Conservation (phyloP, 176 grass and related monocot species). For the Elaeis guineensis region DNA sequence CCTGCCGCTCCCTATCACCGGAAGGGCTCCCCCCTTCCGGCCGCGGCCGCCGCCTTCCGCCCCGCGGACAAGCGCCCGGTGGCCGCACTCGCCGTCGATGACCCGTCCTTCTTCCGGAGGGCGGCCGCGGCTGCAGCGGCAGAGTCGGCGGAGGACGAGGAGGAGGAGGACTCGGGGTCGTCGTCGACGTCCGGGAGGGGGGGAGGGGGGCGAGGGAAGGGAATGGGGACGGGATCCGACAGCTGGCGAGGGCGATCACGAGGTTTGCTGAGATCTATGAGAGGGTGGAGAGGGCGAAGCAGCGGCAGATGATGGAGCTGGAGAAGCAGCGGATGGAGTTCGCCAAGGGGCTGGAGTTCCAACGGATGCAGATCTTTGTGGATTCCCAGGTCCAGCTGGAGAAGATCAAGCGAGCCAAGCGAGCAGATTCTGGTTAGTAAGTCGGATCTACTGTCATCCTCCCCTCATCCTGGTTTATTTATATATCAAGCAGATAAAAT, state of each 20-base stretch:
- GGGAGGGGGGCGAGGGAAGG: slow-evolving; percentile 8
- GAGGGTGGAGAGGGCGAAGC: slow-evolving; percentile 66
- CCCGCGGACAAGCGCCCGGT: not conserved
- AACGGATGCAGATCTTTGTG: slow-evolving; percentile 82
- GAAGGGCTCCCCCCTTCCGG: slow-evolving; percentile 13
- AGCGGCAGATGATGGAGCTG: slow-evolving; percentile 65
- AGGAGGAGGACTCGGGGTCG: slow-evolving; percentile 19
- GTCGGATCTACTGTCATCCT: slow-evolving; percentile 18
- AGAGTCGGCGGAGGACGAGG: slow-evolving; percentile 29
- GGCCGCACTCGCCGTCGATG: slow-evolving; percentile 23
- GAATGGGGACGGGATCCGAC: slow-evolving; percentile 32
- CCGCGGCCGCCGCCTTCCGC: slow-evolving; percentile 14
- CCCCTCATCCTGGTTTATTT: too few relatives aligned
- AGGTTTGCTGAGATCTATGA: slow-evolving; percentile 88
- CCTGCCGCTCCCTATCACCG: slow-evolving; percentile 17
- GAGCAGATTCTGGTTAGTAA: slow-evolving; percentile 38
- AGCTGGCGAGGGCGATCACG: slow-evolving; percentile 69
- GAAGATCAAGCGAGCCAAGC: slow-evolving; percentile 55
- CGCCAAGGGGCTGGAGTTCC: slow-evolving; percentile 70
- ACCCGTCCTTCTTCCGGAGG: slow-evolving; percentile 38
- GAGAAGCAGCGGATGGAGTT: slow-evolving; percentile 77
- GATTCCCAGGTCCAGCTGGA: slow-evolving; percentile 76
- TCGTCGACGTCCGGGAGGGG: slow-evolving; percentile 42
- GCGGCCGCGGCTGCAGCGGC: slow-evolving; percentile 32
- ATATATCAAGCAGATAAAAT: too few relatives aligned